A percentile compares a stretch with the other conserved stretches of the same genome.
Conservation (phyloP, 2,329 filamentous ascomycete genomes). For the Magnaporthiopsis poae region DNA sequence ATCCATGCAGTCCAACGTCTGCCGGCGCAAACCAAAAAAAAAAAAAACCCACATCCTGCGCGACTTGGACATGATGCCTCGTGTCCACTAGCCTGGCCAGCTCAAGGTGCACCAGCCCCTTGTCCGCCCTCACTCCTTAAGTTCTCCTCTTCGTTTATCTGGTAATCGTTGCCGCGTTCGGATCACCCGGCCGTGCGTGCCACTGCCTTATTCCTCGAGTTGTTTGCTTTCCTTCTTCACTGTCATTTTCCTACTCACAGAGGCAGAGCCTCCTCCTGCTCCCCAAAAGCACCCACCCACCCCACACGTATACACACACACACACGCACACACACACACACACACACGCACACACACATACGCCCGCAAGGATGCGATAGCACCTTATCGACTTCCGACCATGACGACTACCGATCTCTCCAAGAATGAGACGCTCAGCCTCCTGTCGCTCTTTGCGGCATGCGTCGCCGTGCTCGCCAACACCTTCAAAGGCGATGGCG, state of each 20-base stretch:
- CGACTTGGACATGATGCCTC: background rate
- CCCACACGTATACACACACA: no score
- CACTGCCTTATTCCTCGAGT: background rate
- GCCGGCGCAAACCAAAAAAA: background rate
- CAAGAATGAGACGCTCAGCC: slow-evolving; percentile 40
- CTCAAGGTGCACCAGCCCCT: background rate
- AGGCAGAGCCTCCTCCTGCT: background rate
- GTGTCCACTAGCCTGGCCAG: slow-evolving; percentile 1
- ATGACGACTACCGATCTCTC: slow-evolving; percentile 30
- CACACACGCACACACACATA: background rate
- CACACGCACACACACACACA: background rate
- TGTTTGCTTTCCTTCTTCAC: slow-evolving; percentile 1
- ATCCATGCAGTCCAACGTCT: no score
- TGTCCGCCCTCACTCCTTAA: background rate
- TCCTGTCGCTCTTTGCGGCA: slow-evolving; percentile 55
- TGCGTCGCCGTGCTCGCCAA: slow-evolving; percentile 68
- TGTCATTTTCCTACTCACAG: background rate
- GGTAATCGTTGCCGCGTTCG: background rate
- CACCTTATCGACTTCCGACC: background rate
- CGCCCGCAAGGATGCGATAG: background rate
- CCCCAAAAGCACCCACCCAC: background rate
- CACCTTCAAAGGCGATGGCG: slow-evolving; percentile 74
- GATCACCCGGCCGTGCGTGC: background rate
- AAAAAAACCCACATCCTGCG: background rate
- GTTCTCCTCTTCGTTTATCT: background rate